Evolutionary conservation across 2,329 filamentous ascomycete species (phyloP).

Genomic region (Plectosphaerella plurivora): DNA sequence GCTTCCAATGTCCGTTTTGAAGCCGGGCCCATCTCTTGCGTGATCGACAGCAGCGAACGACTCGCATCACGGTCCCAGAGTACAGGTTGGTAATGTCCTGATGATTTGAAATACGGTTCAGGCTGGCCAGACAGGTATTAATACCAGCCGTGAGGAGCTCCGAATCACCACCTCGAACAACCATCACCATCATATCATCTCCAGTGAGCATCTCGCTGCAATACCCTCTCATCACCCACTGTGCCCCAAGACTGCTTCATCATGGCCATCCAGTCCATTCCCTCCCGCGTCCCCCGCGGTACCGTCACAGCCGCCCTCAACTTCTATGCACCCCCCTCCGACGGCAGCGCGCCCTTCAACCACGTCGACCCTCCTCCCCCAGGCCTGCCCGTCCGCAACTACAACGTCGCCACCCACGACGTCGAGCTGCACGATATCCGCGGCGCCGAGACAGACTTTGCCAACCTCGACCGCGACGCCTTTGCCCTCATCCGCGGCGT

Average conservation of each 20-base stretch:
- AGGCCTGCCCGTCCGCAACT: constrained; percentile 64
- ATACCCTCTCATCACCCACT: too few species aligned
- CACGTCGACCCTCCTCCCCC: constrained; percentile 61
- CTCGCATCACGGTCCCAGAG: too few species aligned
- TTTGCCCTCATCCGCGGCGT: constrained; percentile 63
- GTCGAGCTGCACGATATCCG: constrained; percentile 70
- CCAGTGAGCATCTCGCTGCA: too few species aligned
- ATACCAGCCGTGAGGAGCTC: too few species aligned
- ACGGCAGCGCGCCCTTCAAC: constrained; percentile 59
- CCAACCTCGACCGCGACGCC: constrained; percentile 65
- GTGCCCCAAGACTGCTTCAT: neutral
- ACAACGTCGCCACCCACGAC: constrained; percentile 39
- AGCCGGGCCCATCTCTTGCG: too few species aligned
- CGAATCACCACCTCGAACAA: too few species aligned
- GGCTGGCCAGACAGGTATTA: too few species aligned
- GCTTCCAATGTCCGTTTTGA: too few species aligned
- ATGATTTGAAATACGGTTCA: too few species aligned
- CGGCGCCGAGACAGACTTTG: constrained; percentile 61
- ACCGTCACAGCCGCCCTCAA: constrained; percentile 57
- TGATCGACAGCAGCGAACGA: too few species aligned
- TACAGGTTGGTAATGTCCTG: too few species aligned
- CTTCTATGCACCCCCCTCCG: constrained; percentile 59
- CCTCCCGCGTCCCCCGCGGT: constrained; percentile 45
- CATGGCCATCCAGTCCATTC: constrained; percentile 33
- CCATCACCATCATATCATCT: too few species aligned